Base-by-base conservation (phyloP, 306 rosid species). In the Lupinus albus region DNA sequence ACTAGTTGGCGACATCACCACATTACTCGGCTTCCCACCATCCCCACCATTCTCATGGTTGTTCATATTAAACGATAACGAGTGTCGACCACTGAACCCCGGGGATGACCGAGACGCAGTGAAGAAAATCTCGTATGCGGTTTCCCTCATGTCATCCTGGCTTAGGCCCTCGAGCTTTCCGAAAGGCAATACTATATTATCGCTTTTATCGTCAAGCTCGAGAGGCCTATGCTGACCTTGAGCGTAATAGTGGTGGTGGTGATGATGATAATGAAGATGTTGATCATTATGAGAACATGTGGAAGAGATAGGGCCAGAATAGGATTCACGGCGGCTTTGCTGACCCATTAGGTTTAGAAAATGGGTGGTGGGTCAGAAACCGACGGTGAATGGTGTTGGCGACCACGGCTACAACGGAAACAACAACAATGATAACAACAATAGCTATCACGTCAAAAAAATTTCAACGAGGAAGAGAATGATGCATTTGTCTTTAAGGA, bases 91-190 rank as follows among this genome's bases (percentile, higher is more conserved):
- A 0, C 92, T 92, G 6, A 93, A 93, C 1, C 99, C 98, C 0
- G 87, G 93, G 0, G 97, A 75, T 0, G 98, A 93, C 2, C 97
- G 85, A 45, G 97, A 93, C 0, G 98, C 85, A 7, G 80, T 86
- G 84, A 93, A 93, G 64, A 93, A 93, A 3, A 93, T 85, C 79
- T 93, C 98, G 18, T 93, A 93, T 3, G 98, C 97, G 0, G 97
- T 83, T 45, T 86, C 95, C 30, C 94, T 74, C 7, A 89, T 13
- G 3, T 88, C 90, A 38, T 89, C 88, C 0, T 39, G 78, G 76
- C 77, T 76, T 66, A 38, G 46, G 6, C 84, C 89, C 5, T 80
- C 83, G 64, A 89, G 80, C 49, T 74, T 76, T 2, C 54, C 76
- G 8, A 89, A 86, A 11, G 98, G 98, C 68, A 73, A 84, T 1